phyloP scores from a whole-genome alignment of 192 early-diverging fungal species.

The Coemansia sp. region DNA sequence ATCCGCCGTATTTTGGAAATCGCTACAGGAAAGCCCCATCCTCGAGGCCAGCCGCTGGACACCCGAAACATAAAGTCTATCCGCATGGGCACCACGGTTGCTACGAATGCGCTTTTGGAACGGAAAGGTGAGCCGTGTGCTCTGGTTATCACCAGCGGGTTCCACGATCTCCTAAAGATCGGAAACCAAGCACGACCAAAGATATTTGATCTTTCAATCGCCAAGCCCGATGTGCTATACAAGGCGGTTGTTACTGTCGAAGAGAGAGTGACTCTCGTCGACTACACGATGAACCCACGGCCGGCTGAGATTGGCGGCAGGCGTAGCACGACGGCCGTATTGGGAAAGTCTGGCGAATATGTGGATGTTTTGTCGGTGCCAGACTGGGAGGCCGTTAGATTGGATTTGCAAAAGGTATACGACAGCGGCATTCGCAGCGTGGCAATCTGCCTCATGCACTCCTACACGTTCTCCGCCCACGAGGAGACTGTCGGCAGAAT shows the following conservation, averaged over 20 bases:
- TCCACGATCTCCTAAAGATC: slow-evolving; percentile 78
- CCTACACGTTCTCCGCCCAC: slow-evolving; percentile 88
- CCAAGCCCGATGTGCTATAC: slow-evolving; percentile 85
- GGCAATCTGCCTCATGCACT: slow-evolving; percentile 92
- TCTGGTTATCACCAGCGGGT: slow-evolving; percentile 88
- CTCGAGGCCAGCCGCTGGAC: slow-evolving; percentile 68
- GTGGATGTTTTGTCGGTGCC: slow-evolving; percentile 65
- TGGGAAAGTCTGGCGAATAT: slow-evolving; percentile 87
- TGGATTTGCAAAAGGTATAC: slow-evolving; percentile 62
- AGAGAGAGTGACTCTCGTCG: slow-evolving; percentile 85
- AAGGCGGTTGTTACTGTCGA: slow-evolving; percentile 77
- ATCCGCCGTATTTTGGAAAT: slow-evolving; percentile 84
- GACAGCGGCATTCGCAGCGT: slow-evolving; percentile 79
- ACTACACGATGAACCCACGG: slow-evolving; percentile 60
- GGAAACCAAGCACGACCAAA: slow-evolving; percentile 91
- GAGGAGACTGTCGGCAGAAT: slow-evolving; percentile 70
- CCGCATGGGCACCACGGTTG: slow-evolving; percentile 97
- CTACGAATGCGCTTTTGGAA: slow-evolving; percentile 89
- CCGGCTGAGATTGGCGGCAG: background rate
- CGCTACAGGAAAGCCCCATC: slow-evolving; percentile 68
- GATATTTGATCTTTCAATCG: slow-evolving; percentile 91
- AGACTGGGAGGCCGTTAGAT: slow-evolving; percentile 61
- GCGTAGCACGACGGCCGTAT: slow-evolving; percentile 27
- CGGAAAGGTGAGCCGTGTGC: slow-evolving; percentile 87
- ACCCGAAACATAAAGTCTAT: slow-evolving; percentile 74